Percentiles rank a stretch among this genome's conserved stretches.
phyloP scores from a whole-genome alignment of 2,329 filamentous ascomycete species.

The Diaporthe nobilis region DNA sequence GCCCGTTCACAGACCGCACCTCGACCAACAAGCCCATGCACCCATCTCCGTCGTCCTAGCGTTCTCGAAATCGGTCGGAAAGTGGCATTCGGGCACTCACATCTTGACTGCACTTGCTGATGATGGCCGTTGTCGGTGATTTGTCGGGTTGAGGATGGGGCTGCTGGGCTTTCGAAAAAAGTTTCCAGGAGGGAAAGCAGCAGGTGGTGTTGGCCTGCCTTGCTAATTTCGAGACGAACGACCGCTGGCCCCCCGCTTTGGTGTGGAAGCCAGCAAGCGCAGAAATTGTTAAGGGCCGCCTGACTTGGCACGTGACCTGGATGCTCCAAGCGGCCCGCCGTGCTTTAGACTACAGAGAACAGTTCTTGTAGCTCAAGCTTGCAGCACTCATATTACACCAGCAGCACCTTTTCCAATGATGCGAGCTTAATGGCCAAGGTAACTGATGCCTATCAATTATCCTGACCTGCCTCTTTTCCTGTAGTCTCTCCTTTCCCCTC shows the following conservation, averaged over 20 bases:
- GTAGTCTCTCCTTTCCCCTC: slow-evolving; percentile 11
- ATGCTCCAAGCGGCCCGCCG: background rate
- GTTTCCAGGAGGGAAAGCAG: slow-evolving; percentile 40
- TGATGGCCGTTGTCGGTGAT: slow-evolving; percentile 53
- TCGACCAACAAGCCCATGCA: slow-evolving; percentile 32
- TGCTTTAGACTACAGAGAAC: too few species aligned
- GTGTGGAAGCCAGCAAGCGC: slow-evolving; percentile 21
- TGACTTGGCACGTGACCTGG: slow-evolving; percentile 41
- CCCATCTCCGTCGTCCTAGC: slow-evolving; percentile 27
- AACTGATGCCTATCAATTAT: background rate
- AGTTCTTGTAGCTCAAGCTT: background rate
- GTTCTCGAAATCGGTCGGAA: slow-evolving; percentile 34
- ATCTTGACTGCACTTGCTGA: slow-evolving; percentile 56
- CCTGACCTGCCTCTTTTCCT: slow-evolving; percentile 27
- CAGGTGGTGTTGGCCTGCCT: slow-evolving; percentile 36
- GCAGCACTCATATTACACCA: background rate
- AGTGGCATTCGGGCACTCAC: slow-evolving; percentile 50
- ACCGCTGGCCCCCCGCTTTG: slow-evolving; percentile 37
- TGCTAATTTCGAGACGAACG: slow-evolving; percentile 37
- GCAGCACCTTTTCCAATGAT: background rate
- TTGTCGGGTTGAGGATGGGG: slow-evolving; percentile 42
- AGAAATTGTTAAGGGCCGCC: slow-evolving; percentile 39
- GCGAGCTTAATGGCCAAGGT: background rate
- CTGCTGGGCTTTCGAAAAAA: slow-evolving; percentile 44
- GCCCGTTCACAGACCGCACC: slow-evolving; percentile 35